A percentile compares a stretch with the other conserved stretches of the same genome.
These are phyloP conservation scores for Candida broadrunensis DNA, from an alignment of 805 yeast genomes.

Conservation along the genomic window DNA sequence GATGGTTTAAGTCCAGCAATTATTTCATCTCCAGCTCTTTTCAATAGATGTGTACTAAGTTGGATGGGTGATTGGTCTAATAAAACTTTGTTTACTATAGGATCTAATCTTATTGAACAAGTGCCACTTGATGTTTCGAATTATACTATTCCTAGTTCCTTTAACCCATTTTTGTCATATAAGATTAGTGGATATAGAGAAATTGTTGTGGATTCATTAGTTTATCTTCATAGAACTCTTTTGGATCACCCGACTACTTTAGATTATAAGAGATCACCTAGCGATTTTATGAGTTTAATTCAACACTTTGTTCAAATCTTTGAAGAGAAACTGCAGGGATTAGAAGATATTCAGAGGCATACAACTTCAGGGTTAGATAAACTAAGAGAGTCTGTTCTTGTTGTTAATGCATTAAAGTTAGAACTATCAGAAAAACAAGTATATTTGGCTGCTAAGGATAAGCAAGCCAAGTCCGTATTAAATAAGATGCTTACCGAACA, in stretches of 20 bases:
- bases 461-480: slow-evolving; percentile 68
- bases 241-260: slow-evolving; percentile 10
- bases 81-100: slow-evolving; percentile 49
- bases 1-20: slow-evolving; percentile 24
- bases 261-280: slow-evolving; percentile 41
- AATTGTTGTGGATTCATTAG: slow-evolving; percentile 44
- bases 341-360: slow-evolving; percentile 70
- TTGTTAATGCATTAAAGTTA: slow-evolving; percentile 58
- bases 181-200: slow-evolving; percentile 28
- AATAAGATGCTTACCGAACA: slow-evolving; percentile 78
- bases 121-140: slow-evolving; percentile 54
- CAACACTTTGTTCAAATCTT: slow-evolving; percentile 43
- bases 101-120: slow-evolving; percentile 33
- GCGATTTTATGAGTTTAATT: slow-evolving; percentile 52
- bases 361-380: slow-evolving; percentile 71
- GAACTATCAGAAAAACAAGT: slow-evolving; percentile 52
- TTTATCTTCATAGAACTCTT: slow-evolving; percentile 42
- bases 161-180: slow-evolving; percentile 1
- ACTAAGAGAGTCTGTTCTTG: slow-evolving; percentile 71
- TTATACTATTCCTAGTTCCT: slow-evolving; percentile 30
- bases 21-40: slow-evolving; percentile 80
- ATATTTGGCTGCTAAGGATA: slow-evolving; percentile 52
- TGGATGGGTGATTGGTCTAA: slow-evolving; percentile 87
- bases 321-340: slow-evolving; percentile 37
- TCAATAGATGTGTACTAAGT: slow-evolving; percentile 82